Evolutionary conservation across 1,284 basidiomycete species (phyloP).

Genomic region (Cutaneotrichosporon daszewskae): DNA sequence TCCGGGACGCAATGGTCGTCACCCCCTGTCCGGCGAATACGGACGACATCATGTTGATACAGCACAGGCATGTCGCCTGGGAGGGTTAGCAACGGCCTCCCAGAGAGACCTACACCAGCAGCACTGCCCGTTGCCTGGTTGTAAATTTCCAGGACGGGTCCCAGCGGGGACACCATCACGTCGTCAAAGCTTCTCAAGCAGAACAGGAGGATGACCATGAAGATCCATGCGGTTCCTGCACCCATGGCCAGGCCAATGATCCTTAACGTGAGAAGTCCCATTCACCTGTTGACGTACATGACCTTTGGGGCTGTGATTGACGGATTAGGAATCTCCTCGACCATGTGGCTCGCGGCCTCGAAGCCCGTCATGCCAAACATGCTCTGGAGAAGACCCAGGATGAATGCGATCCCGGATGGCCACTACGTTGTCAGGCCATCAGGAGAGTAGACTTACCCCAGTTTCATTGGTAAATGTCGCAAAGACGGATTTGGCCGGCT

Average conservation of each 20-base stretch:
- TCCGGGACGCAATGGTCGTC: conserved; percentile 59
- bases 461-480: conserved; percentile 32
- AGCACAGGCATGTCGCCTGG: conserved; percentile 39
- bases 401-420: conserved; percentile 34
- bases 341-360: conserved; percentile 40
- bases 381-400: conserved; percentile 42
- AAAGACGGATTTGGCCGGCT: conserved; percentile 42
- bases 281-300: conserved; percentile 18
- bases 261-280: too few species aligned
- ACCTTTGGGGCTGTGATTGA: conserved; percentile 13
- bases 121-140: conserved; percentile 58
- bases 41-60: conserved; percentile 47
- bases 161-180: conserved; percentile 55
- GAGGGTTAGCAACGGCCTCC: background rate
- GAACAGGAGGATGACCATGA: conserved; percentile 62
- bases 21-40: conserved; percentile 46
- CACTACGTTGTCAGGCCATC: conserved; percentile 8
- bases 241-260: conserved; percentile 59
- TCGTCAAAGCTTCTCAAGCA: conserved; percentile 56
- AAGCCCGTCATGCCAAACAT: conserved; percentile 11
- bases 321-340: conserved; percentile 40
- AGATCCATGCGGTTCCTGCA: conserved; percentile 54
- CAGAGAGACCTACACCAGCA: conserved; percentile 45
- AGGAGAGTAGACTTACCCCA: conserved; percentile 1
- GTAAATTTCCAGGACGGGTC: conserved; percentile 61